Conservation (phyloP, 176 grass and related monocot species). For the Dactylis glomerata region DNA sequence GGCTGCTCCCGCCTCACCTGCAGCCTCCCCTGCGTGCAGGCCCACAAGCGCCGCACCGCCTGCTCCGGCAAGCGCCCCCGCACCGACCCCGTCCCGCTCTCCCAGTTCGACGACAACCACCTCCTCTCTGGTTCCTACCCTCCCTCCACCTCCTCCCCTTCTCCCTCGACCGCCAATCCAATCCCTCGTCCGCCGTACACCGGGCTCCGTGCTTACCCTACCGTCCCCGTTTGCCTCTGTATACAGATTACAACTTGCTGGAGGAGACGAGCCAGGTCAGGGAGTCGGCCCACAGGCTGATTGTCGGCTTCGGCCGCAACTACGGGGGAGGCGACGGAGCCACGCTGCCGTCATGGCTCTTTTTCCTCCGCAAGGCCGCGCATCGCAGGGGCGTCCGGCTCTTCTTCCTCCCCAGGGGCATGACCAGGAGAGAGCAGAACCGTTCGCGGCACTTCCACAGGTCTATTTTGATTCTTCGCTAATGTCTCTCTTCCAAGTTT, state of each 20-base stretch:
- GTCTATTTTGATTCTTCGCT: constrained; percentile 9
- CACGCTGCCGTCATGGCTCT: constrained; percentile 38
- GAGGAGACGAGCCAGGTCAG: constrained; percentile 67
- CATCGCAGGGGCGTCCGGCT: constrained; percentile 38
- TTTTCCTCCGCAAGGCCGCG: constrained; percentile 51
- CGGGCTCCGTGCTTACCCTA: background rate
- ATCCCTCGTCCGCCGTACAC: background rate
- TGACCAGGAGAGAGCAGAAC: constrained; percentile 75
- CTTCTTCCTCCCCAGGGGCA: constrained; percentile 67
- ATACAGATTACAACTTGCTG: constrained; percentile 69
- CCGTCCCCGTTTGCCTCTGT: too few species aligned
- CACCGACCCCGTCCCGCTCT: constrained; percentile 61
- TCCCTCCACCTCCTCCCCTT: background rate
- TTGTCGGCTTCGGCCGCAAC: constrained; percentile 48
- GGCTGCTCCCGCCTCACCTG: constrained; percentile 75
- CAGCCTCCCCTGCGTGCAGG: constrained; percentile 88
- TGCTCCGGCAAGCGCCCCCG: constrained; percentile 89
- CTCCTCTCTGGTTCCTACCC: constrained; percentile 65
- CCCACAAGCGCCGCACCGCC: constrained; percentile 64
- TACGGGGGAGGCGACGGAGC: constrained; percentile 17
- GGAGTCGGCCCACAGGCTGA: constrained; percentile 64
- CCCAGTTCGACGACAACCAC: constrained; percentile 68
- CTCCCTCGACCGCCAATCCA: background rate
- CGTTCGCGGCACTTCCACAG: constrained; percentile 38
- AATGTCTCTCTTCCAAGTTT: background rate